Base-by-base conservation (phyloP, 805 yeast genomes). In the Torulaspora microellipsoides region DNA sequence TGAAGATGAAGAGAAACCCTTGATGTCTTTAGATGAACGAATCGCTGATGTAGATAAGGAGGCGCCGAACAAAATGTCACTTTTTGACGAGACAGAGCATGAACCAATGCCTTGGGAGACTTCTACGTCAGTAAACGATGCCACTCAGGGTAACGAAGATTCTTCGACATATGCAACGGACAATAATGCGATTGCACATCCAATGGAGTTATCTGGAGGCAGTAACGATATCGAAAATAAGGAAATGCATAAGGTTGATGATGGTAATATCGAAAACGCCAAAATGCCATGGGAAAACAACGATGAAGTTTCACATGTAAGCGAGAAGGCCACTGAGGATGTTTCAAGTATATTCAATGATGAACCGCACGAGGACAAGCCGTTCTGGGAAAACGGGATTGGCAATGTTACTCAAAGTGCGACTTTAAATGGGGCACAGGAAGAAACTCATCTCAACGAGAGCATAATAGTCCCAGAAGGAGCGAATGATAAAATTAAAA, bases 401-500 rank as follows among this genome's bases (percentile, higher is more conserved):
- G 25, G 8, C 8, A 7, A 7, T 20, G 25, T 6, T 7, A 5
- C 25, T 20, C 25, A 20, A 20, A 20, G 8, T 7, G 25, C 25
- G 8, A 20, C 7, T 20, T 7, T 6, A 20, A 20, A 20, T 20
- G 25, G 8, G 8, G 25, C 4, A 8, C 25, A 20, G 25, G 8
- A 20, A 6, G 25, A 20, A 3, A 2, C 25, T 4, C 8, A 20
- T 7, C 6, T 5, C 25, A 20, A 8, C 2, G 25, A 7, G 7
- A 6, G 8, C 8, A 20, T 4, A 20, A 20, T 20, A 13, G 33
- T 12, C 8, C 12, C 17, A 11, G 27, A 27, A 8, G 17, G 11
- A 11, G 23, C 27, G 14, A 31, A 13, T 4, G 25, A 27, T 3
- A 27, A 38, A 15, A 11, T 62, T 14, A 74, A 70, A 30, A 74